Evolutionary conservation across 768 basidiomycete species (phyloP).

Genomic region (Lactifluus subvellereus): DNA sequence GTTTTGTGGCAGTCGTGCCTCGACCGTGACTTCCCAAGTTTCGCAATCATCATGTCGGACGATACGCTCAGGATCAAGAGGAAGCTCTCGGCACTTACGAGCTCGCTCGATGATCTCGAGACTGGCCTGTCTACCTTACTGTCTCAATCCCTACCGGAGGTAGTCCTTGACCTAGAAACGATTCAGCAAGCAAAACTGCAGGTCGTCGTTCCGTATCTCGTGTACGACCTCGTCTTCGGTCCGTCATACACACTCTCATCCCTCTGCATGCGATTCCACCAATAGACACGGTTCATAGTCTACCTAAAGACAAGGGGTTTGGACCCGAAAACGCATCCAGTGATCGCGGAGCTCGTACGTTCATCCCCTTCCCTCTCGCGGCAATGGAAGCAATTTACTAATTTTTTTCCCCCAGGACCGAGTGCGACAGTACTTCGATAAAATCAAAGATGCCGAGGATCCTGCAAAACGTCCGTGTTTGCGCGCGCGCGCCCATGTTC

Average conservation of each 20-base stretch:
- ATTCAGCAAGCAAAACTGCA: constrained; percentile 81
- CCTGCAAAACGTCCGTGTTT: constrained; percentile 47
- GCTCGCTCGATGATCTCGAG: constrained; percentile 67
- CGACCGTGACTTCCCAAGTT: neutral
- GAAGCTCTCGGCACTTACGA: constrained; percentile 43
- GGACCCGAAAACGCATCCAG: constrained; percentile 73
- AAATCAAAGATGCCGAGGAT: constrained; percentile 71
- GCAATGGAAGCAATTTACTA: neutral
- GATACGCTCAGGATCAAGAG: constrained; percentile 34
- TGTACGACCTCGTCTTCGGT: constrained; percentile 87
- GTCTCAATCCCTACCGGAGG: constrained; percentile 61
- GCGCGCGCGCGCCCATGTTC: neutral
- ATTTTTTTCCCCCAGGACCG: constrained; percentile 48
- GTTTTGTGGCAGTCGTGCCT: no score
- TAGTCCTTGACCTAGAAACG: constrained; percentile 55
- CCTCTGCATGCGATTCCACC: neutral
- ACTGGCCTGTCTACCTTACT: constrained; percentile 59
- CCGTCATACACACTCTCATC: constrained; percentile 28
- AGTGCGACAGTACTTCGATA: constrained; percentile 75
- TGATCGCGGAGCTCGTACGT: constrained; percentile 64
- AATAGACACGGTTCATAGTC: constrained; percentile 38
- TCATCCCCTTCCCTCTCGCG: neutral
- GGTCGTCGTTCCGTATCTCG: constrained; percentile 70
- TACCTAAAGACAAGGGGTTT: constrained; percentile 77
- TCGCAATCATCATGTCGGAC: constrained; percentile 30